Base-by-base conservation (phyloP, 345 rosid genomes). In the Mercurialis annua region DNA sequence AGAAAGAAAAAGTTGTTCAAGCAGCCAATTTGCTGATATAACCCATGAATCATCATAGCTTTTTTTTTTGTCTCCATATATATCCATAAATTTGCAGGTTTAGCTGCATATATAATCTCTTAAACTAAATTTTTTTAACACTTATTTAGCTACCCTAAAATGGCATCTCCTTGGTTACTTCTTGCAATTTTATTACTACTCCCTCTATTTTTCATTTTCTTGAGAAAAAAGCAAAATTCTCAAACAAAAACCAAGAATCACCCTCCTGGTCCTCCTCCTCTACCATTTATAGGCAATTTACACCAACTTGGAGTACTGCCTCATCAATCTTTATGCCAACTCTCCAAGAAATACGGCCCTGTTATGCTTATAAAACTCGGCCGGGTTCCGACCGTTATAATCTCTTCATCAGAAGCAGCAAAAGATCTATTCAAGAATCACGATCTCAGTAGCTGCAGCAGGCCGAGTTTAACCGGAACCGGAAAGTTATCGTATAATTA, bases 401-500 rank as follows among this genome's bases (percentile, higher is more conserved):
- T 73, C 15, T 73, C 77, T 43, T 67, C 77, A 18, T 52, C 77
- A 2, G 72, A 67, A 34, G 77, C 77, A 9, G 77, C 77, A 14
- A 73, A 20, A 21, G 63, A 73, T 4, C 66, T 71, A 50, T 65
- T 69, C 43, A 38, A 38, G 65, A 49, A 20, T 18, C 30, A 65
- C 36, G 60, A 71, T 1, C 59, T 65, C 15, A 33, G 15, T 6
- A 34, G 51, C n/a, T 65, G 75, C 38, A 50, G 59, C 23, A 58
- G 65, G 29, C 75, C 70, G 36, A 7, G 6, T 9, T 57, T 58
- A 4, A 21, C 20, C 4, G 50, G 59, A 1, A 3, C 9, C 3
- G 59, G 65, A 0, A 71, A 53, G 20, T 58, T 71, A 30, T 47
- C 70, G 0, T 65, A 58, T 59, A 65, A 21, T 31, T 58, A 64